Base-by-base conservation (phyloP, 148 eudicot species). In the Diospyros kaki region DNA sequence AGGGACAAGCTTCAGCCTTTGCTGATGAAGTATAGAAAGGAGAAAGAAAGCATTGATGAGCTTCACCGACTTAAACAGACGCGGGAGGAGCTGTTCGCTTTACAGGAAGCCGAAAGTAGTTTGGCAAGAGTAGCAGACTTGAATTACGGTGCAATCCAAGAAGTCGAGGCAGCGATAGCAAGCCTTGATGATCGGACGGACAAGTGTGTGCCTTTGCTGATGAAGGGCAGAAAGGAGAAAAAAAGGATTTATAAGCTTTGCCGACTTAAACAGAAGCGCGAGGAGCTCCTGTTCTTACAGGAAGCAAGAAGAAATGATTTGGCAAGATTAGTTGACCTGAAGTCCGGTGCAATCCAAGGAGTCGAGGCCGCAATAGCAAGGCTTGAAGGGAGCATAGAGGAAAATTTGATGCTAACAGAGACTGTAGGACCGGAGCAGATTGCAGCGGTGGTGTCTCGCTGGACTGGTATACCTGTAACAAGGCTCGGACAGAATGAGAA, bases 401-500 rank as follows among this genome's bases (percentile, higher is more conserved):
- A 83, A 42, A 78, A 71, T n/a, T 42, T 72, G 3, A 87, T 89
- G 93, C 61, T 87, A 62, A 87, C 93, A 3, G 97, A 91, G 70
- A 85, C 86, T 13, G 93, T 91, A 1, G 97, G 91, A 6, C 93
- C 97, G 0, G 97, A 91, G 8, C 97, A 91, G 3, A 89, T 91
- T 55, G 91, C 91, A 3, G 93, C 89, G 58, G 91, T 87, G 14
- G 97, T 91, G 58, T 87, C 88, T 65, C 83, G 90, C 2, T 91
- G 97, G 97, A 91, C 93, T 58, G 97, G 97, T 1, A 89, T 91
- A 45, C 97, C 97, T 1, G 97, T 91, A 13, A 87, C 91, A 1
- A 77, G 93, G 62, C 79, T 91, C 1, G 91, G 97, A 43, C 85
- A 84, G 70, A 89, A 89, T 70, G 97, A 91, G 63, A 91, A 89